phyloP scores from a whole-genome alignment of 345 rosid species.

The Acer campestre region DNA sequence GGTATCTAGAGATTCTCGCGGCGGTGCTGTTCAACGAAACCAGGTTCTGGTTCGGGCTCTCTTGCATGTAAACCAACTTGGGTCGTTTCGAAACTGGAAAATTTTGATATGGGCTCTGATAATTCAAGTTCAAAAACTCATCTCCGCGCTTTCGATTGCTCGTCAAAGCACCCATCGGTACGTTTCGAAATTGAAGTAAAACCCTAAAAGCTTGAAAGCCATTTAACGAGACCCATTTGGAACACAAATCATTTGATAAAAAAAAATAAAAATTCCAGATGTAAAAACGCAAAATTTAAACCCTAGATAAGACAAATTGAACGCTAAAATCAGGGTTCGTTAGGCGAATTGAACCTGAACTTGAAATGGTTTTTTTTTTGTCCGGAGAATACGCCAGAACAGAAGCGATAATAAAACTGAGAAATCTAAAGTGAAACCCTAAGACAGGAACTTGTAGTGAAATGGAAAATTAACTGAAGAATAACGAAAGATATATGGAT shows the following conservation, averaged over 20 bases:
- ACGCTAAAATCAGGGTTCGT: background rate
- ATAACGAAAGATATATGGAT: background rate
- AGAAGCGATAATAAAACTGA: too few relatives aligned
- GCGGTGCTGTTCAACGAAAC: constrained; percentile 43
- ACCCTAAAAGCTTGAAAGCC: constrained; percentile 37
- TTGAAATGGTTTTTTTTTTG: background rate
- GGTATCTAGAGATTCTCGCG: constrained; percentile 71
- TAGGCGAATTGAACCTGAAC: background rate
- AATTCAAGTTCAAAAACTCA: constrained; percentile 40
- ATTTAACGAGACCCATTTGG: constrained; percentile 24
- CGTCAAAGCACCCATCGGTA: constrained; percentile 61
- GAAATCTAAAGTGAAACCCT: background rate
- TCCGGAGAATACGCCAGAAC: background rate
- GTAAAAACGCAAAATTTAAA: background rate
- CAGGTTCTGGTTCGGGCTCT: constrained; percentile 28
- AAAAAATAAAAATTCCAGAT: background rate
- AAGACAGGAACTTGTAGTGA: background rate
- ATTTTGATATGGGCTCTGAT: constrained; percentile 29
- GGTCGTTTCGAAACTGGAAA: constrained; percentile 58
- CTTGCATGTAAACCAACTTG: constrained; percentile 45
- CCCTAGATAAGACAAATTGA: background rate
- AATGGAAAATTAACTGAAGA: background rate
- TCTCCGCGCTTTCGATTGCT: constrained; percentile 65
- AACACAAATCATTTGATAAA: background rate
- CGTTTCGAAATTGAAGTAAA: constrained; percentile 21